Evolutionary conservation across 345 rosid species (phyloP).

Genomic region (Brassica incana): DNA sequence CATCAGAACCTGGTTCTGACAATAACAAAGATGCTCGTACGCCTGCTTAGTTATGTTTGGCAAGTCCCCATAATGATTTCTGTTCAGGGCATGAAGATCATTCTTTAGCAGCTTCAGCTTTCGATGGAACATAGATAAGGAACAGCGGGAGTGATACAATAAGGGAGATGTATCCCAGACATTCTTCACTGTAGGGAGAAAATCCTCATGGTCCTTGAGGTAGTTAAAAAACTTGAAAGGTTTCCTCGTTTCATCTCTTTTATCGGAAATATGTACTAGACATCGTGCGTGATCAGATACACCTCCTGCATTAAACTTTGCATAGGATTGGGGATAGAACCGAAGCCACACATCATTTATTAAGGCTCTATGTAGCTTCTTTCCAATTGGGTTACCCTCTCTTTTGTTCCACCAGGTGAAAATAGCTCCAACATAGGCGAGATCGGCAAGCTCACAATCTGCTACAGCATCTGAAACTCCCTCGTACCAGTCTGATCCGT

Average conservation of each 20-base stretch:
- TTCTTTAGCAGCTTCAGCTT: background rate
- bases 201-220: background rate
- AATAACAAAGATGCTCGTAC: background rate
- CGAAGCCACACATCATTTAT: background rate
- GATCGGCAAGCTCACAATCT: background rate
- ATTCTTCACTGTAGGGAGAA: background rate
- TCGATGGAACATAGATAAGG: background rate
- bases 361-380: background rate
- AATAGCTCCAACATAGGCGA: background rate
- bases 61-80: background rate
- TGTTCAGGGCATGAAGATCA: background rate
- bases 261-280: background rate
- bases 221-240: background rate
- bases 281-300: background rate
- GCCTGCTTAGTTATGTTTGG: background rate
- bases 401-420: background rate
- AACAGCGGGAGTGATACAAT: background rate
- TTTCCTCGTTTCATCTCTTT: background rate
- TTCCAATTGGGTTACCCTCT: background rate
- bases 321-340: background rate
- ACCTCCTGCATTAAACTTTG: background rate
- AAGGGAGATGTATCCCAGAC: background rate
- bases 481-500: background rate
- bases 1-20: background rate
- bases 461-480: background rate